Conservation (phyloP, 2,329 filamentous ascomycete species). For the Pseudogymnoascus sp. region DNA sequence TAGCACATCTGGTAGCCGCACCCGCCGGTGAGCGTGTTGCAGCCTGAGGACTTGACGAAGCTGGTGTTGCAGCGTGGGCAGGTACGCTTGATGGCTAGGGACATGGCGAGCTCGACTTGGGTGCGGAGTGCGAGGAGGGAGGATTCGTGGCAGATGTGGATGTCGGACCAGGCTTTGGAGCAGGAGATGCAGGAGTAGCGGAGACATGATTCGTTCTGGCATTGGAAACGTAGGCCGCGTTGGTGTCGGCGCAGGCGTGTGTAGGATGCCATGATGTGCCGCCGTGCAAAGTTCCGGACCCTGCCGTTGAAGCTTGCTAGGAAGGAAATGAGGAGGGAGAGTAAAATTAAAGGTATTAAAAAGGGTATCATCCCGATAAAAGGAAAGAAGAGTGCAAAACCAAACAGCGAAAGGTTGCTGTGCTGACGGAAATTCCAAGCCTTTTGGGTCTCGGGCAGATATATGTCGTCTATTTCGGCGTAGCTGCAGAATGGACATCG, state of each 20-base stretch:
- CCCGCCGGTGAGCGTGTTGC: slow-evolving; percentile 93
- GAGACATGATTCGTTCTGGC: slow-evolving; percentile 61
- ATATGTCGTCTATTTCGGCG: slow-evolving; percentile 77
- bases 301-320: background rate
- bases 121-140: slow-evolving; percentile 75
- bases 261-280: slow-evolving; percentile 53
- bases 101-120: slow-evolving; percentile 88
- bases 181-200: slow-evolving; percentile 76
- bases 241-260: slow-evolving; percentile 62
- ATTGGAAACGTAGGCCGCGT: slow-evolving; percentile 71
- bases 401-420: slow-evolving; percentile 33
- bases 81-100: slow-evolving; percentile 87
- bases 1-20: slow-evolving; percentile 99
- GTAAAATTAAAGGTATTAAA: slow-evolving; percentile 44
- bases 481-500: slow-evolving; percentile 89
- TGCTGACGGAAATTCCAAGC: slow-evolving; percentile 51
- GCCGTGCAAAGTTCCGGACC: slow-evolving; percentile 33
- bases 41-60: slow-evolving; percentile 89
- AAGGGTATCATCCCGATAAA: slow-evolving; percentile 46
- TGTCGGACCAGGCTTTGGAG: slow-evolving; percentile 74
- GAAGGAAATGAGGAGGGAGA: slow-evolving; percentile 38
- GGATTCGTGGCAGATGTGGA: slow-evolving; percentile 85
- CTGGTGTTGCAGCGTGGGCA: slow-evolving; percentile 86
- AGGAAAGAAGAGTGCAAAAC: slow-evolving; percentile 27
- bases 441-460: slow-evolving; percentile 50